A percentile compares a stretch with the other conserved stretches of the same genome.
Conservation (phyloP, 1,284 basidiomycete species). For the Erythrobasidium hasegawianum region DNA sequence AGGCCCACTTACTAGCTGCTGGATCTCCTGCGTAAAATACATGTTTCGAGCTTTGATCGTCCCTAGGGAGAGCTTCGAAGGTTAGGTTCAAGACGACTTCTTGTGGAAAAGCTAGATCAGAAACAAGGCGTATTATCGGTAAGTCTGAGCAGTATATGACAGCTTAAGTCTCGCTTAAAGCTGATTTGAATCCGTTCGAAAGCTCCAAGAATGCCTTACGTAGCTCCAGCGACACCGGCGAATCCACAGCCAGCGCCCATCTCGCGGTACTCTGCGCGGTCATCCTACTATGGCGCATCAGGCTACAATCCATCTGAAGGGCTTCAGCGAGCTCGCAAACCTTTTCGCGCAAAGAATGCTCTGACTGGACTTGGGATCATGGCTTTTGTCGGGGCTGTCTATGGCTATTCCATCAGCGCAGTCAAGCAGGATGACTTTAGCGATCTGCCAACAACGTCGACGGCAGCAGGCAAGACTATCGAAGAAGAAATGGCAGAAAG, state of each 20-base stretch:
- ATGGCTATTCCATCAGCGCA: slow-evolving; percentile 86
- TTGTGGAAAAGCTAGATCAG: no score
- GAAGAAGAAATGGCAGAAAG: slow-evolving; percentile 33
- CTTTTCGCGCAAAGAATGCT: slow-evolving; percentile 73
- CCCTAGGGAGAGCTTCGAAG: not conserved
- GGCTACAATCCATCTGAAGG: slow-evolving; percentile 65
- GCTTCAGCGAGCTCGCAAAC: slow-evolving; percentile 77
- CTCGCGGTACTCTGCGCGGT: slow-evolving; percentile 30
- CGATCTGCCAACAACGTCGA: slow-evolving; percentile 39
- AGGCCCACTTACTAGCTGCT: slow-evolving; percentile 33
- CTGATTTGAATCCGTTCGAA: not conserved
- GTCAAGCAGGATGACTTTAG: slow-evolving; percentile 85
- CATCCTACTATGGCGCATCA: slow-evolving; percentile 29
- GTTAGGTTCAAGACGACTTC: no score
- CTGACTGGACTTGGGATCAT: slow-evolving; percentile 70
- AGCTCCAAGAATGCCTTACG: slow-evolving; percentile 23
- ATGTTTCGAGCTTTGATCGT: not conserved
- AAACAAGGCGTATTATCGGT: no score
- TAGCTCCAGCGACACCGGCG: slow-evolving; percentile 15
- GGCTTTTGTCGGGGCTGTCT: slow-evolving; percentile 76
- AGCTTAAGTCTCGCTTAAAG: no score
- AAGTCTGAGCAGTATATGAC: no score
- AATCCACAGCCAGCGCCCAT: slow-evolving; percentile 30
- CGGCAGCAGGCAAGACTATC: slow-evolving; percentile 28
- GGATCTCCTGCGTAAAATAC: slow-evolving; percentile 31